A percentile compares a stretch with the other conserved stretches of the same genome.
Evolutionary conservation across 2,329 filamentous ascomycete species (phyloP).

Genomic region (Ilyonectria robusta): DNA sequence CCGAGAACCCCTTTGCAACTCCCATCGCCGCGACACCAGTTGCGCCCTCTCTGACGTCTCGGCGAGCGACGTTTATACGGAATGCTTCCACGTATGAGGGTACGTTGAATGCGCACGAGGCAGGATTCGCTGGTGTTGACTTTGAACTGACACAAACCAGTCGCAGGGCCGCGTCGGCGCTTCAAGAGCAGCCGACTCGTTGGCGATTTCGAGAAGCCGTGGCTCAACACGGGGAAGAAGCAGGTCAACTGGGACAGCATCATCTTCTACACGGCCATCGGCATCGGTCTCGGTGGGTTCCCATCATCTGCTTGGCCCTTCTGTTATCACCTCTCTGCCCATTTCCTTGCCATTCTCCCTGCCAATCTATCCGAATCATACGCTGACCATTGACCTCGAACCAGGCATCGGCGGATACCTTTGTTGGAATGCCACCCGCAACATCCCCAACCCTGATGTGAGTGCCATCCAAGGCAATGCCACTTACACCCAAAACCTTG

Average conservation of each 20-base stretch:
- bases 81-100: constrained; percentile 36
- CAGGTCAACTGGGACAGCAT: constrained; percentile 47
- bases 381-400: not conserved
- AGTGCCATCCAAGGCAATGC: not conserved
- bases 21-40: constrained; percentile 38
- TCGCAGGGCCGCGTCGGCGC: constrained; percentile 48
- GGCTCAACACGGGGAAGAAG: constrained; percentile 40
- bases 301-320: too few relatives aligned
- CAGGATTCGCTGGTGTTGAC: not conserved
- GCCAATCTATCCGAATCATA: not conserved
- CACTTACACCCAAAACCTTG: too few relatives aligned
- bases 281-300: constrained; percentile 40
- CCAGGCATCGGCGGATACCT: constrained; percentile 39
- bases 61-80: constrained; percentile 27
- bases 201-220: constrained; percentile 47
- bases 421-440: constrained; percentile 37
- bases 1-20: constrained; percentile 43
- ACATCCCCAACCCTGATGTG: constrained; percentile 39
- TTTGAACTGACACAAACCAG: constrained; percentile 10
- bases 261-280: constrained; percentile 44
- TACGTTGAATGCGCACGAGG: not conserved
- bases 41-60: constrained; percentile 36
- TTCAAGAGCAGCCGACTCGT: constrained; percentile 45
- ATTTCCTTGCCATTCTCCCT: fast-evolving
- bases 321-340: not conserved